Evolutionary conservation across 1,284 basidiomycete species (phyloP).

Genomic region (Naganishia sp.): DNA sequence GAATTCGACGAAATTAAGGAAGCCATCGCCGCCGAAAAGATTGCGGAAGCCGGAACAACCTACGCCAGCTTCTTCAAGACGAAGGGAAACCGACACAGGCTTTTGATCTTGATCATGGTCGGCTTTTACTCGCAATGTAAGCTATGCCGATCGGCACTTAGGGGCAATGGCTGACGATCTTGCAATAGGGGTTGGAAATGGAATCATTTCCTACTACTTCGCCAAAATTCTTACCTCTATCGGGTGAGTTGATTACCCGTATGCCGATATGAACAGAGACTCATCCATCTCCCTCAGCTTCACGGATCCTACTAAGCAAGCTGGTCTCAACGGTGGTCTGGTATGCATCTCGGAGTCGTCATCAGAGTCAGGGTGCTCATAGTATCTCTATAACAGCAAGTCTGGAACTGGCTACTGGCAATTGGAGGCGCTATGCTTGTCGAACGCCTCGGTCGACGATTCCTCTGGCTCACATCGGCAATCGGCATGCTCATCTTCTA

Average conservation of each 20-base stretch:
- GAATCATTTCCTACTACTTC: constrained; percentile 67
- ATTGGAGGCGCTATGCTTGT: constrained; percentile 37
- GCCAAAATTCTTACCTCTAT: constrained; percentile 69
- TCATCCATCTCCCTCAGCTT: constrained; percentile 51
- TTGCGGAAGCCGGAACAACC: background rate
- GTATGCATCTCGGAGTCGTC: constrained; percentile 38
- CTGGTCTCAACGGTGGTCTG: constrained; percentile 70
- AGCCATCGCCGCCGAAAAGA: constrained; percentile 8
- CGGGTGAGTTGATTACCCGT: constrained; percentile 48
- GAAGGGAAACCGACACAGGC: constrained; percentile 42
- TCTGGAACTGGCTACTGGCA: constrained; percentile 33
- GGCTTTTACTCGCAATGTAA: constrained; percentile 14
- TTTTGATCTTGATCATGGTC: constrained; percentile 39
- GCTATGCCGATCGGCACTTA: background rate
- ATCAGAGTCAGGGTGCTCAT: background rate
- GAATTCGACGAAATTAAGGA: constrained; percentile 41
- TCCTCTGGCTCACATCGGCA: constrained; percentile 41
- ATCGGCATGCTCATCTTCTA: constrained; percentile 40
- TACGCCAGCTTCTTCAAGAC: constrained; percentile 45
- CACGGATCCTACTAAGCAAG: constrained; percentile 61
- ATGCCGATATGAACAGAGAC: background rate
- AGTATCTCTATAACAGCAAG: background rate
- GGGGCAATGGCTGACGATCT: background rate
- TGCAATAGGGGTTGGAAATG: constrained; percentile 63
- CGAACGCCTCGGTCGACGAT: constrained; percentile 43